A percentile compares a stretch with the other conserved stretches of the same genome.
Evolutionary conservation across 2,329 filamentous ascomycete species (phyloP).

Genomic region (Lasiodiplodia sp.): DNA sequence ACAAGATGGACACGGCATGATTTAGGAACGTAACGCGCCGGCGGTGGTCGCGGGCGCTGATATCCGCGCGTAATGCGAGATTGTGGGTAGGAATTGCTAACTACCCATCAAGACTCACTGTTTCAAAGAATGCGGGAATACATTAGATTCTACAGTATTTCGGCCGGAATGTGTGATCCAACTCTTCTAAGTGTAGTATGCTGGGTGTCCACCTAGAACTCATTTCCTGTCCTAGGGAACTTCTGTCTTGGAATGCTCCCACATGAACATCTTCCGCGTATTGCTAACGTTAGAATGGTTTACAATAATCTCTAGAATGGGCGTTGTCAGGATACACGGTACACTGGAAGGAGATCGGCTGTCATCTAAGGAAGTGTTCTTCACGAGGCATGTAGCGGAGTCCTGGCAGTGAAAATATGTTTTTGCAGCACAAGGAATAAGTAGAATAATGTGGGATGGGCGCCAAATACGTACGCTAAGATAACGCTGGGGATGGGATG

Average conservation of each 20-base stretch:
- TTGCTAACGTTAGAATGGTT: too few relatives aligned
- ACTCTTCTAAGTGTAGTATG: neutral
- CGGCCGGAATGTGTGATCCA: neutral
- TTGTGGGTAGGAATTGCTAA: neutral
- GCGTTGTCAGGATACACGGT: too few relatives aligned
- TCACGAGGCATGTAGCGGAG: too few relatives aligned
- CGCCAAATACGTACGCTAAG: too few relatives aligned
- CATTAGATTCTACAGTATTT: neutral
- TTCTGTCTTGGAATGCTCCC: neutral
- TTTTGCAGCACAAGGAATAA: too few relatives aligned
- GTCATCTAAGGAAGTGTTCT: too few relatives aligned
- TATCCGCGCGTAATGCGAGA: neutral
- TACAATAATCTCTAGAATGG: too few relatives aligned
- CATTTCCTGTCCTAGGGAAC: neutral
- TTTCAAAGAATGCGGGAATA: neutral
- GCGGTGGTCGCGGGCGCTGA: neutral
- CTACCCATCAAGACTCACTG: neutral
- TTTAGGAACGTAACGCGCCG: neutral
- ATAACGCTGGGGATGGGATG: too few relatives aligned
- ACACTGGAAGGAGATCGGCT: too few relatives aligned
- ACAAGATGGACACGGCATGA: conserved; percentile 93
- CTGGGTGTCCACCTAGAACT: neutral
- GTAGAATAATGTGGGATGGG: too few relatives aligned
- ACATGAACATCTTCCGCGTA: neutral
- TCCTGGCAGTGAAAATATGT: too few relatives aligned